Percentiles rank a stretch among this genome's conserved stretches.
These are phyloP conservation scores for Magnolia changhungtana DNA, from an alignment of 164 flowering plant genomes.

Conservation along the genomic window DNA sequence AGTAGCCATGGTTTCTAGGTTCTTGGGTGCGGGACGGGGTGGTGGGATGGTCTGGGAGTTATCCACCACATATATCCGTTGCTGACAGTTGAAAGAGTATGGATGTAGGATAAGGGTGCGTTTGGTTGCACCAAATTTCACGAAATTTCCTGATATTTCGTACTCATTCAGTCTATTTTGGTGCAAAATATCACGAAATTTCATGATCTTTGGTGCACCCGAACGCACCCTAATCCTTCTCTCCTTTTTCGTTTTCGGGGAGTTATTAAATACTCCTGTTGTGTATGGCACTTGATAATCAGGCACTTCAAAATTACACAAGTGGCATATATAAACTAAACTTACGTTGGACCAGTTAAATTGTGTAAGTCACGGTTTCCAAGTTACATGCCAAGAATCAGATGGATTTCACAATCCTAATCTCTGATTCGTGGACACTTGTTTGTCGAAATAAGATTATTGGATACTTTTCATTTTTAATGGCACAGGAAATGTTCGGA, in stretches of 20 bases:
- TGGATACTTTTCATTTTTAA: no score
- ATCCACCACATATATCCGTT: slow-evolving; percentile 30
- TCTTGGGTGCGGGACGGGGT: background rate
- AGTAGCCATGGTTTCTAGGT: slow-evolving; percentile 47
- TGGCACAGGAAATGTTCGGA: no score
- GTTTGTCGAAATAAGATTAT: no score
- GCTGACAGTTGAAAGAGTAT: slow-evolving; percentile 1
- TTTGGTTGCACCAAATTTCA: no score
- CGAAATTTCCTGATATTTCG: no score
- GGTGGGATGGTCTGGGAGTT: slow-evolving; percentile 6
- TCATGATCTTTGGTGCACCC: no score
- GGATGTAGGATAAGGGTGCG: background rate
- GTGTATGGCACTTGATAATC: background rate
- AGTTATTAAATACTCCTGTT: background rate
- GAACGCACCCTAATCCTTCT: background rate
- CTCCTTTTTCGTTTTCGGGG: background rate
- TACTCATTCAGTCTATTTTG: background rate
- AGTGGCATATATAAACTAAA: background rate
- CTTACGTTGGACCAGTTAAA: background rate
- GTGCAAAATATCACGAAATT: no score
- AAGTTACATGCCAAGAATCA: no score
- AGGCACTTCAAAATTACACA: background rate
- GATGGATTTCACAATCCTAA: no score
- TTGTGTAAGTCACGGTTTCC: background rate
- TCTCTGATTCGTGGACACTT: no score